phyloP scores from a whole-genome alignment of 495 filamentous ascomycete genomes.

The Aspergillus haitiensis region DNA sequence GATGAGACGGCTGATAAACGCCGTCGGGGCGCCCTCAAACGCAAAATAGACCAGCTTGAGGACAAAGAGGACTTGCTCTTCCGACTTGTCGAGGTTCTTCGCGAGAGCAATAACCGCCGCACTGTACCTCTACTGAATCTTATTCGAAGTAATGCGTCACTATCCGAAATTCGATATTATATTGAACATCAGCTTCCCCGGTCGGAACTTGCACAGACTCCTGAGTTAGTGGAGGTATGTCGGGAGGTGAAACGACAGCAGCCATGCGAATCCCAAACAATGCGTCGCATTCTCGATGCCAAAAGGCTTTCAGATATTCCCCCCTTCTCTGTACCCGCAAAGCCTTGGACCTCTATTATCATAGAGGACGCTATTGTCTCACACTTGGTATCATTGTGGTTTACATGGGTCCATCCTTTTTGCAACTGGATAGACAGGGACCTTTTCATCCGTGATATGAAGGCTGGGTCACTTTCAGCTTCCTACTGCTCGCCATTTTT shows the following conservation, averaged over 20 bases:
- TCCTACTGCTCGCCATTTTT: slow-evolving; percentile 45
- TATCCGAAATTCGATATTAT: slow-evolving; percentile 35
- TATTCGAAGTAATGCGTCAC: slow-evolving; percentile 37
- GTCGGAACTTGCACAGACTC: slow-evolving; percentile 27
- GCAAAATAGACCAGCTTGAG: slow-evolving; percentile 37
- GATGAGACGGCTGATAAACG: slow-evolving; percentile 38
- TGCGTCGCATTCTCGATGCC: slow-evolving; percentile 28
- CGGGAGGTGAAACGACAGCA: slow-evolving; percentile 20
- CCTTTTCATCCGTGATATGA: slow-evolving; percentile 43
- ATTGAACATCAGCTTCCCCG: slow-evolving; percentile 32
- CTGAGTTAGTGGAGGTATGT: slow-evolving; percentile 28
- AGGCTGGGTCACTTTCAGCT: slow-evolving; percentile 20
- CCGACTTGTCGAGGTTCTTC: slow-evolving; percentile 31
- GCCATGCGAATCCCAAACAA: slow-evolving; percentile 17
- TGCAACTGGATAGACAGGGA: slow-evolving; percentile 41
- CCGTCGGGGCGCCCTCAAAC: slow-evolving; percentile 35
- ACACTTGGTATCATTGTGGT: slow-evolving; percentile 43
- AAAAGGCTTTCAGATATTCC: slow-evolving; percentile 28
- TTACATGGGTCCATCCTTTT: slow-evolving; percentile 46
- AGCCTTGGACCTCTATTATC: slow-evolving; percentile 43
- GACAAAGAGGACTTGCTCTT: slow-evolving; percentile 33
- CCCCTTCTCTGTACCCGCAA: slow-evolving; percentile 33
- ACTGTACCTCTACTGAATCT: slow-evolving; percentile 33
- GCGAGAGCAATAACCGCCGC: slow-evolving; percentile 24
- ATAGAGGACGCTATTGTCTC: slow-evolving; percentile 45